phyloP scores from a whole-genome alignment of 192 early-diverging fungal species.

The Lobosporangium transversale region DNA sequence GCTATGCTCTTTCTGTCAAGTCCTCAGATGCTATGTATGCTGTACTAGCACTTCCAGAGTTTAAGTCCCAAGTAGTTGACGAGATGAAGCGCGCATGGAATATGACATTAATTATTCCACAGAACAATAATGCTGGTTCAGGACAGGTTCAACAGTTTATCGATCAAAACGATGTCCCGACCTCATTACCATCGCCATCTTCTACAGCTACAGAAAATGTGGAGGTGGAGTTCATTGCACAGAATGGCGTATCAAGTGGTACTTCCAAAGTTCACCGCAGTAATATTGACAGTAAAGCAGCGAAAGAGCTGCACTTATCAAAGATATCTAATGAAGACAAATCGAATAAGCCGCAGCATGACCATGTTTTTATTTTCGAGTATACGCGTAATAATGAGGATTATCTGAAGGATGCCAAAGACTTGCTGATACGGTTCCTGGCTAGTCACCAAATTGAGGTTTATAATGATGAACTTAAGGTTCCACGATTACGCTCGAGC shows the following conservation, averaged over 20 bases:
- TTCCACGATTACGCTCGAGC: slow-evolving; percentile 52
- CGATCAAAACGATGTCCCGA: background rate
- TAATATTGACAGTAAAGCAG: background rate
- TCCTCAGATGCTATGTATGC: slow-evolving; percentile 41
- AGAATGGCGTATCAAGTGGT: too few relatives aligned
- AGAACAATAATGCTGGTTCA: background rate
- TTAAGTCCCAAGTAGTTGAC: slow-evolving; percentile 54
- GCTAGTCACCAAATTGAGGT: slow-evolving; percentile 21
- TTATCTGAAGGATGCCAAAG: slow-evolving; percentile 39
- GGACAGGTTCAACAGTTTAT: background rate
- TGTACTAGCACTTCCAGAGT: slow-evolving; percentile 60
- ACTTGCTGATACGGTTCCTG: slow-evolving; percentile 39
- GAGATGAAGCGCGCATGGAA: slow-evolving; percentile 57
- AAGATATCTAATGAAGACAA: background rate
- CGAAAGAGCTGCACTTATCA: background rate
- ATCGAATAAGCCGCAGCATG: background rate
- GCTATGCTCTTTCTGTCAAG: slow-evolving; percentile 64
- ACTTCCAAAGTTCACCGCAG: too few relatives aligned
- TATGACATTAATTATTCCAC: slow-evolving; percentile 43
- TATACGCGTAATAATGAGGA: slow-evolving; percentile 51
- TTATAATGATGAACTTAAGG: slow-evolving; percentile 36
- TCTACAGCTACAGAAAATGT: too few relatives aligned
- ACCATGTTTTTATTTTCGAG: slow-evolving; percentile 50
- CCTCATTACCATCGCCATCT: background rate
- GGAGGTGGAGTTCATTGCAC: too few relatives aligned